These are phyloP conservation scores for Pythium dissotocum DNA, from an alignment of 352 stramenopile species.

Conservation along the genomic window DNA sequence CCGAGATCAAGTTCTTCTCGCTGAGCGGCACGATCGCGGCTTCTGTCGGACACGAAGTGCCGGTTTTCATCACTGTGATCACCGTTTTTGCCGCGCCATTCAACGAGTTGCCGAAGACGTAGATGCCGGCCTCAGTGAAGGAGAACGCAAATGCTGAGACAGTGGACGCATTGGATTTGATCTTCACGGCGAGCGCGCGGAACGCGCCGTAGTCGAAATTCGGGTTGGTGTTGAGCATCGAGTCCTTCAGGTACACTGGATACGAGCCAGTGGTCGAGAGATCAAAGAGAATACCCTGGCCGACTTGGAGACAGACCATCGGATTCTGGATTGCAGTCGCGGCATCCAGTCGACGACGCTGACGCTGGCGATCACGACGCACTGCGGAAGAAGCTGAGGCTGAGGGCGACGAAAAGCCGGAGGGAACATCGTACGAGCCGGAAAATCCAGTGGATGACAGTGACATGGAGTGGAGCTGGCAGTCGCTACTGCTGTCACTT, in stretches of 20 bases:
- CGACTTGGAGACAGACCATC: slow-evolving; percentile 82
- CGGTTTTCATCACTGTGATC: slow-evolving; percentile 80
- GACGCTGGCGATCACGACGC: not conserved
- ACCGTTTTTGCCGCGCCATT: slow-evolving; percentile 69
- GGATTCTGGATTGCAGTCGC: slow-evolving; percentile 65
- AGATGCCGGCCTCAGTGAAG: slow-evolving; percentile 82
- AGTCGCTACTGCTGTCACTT: slow-evolving; percentile 27
- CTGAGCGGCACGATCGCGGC: slow-evolving; percentile 82
- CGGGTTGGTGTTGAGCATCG: slow-evolving; percentile 93
- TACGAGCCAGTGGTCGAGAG: slow-evolving; percentile 77
- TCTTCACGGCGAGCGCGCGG: slow-evolving; percentile 56
- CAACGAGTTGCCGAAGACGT: slow-evolving; percentile 88
- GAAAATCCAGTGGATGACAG: slow-evolving; percentile 54
- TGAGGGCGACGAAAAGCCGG: slow-evolving; percentile 18
- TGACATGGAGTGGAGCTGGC: slow-evolving; percentile 58
- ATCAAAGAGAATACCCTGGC: slow-evolving; percentile 90
- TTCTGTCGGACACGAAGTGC: slow-evolving; percentile 75
- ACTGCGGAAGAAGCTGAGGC: slow-evolving; percentile 4
- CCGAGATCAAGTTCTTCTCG: slow-evolving; percentile 84
- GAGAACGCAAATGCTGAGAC: slow-evolving; percentile 88
- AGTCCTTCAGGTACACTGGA: slow-evolving; percentile 94
- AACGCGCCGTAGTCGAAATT: slow-evolving; percentile 92
- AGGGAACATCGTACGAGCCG: slow-evolving; percentile 63
- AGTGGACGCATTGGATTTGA: slow-evolving; percentile 55
- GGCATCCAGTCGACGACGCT: slow-evolving; percentile 23